These are phyloP conservation scores for Naganishia friedmannii DNA, from an alignment of 768 basidiomycete species.

Conservation along the genomic window DNA sequence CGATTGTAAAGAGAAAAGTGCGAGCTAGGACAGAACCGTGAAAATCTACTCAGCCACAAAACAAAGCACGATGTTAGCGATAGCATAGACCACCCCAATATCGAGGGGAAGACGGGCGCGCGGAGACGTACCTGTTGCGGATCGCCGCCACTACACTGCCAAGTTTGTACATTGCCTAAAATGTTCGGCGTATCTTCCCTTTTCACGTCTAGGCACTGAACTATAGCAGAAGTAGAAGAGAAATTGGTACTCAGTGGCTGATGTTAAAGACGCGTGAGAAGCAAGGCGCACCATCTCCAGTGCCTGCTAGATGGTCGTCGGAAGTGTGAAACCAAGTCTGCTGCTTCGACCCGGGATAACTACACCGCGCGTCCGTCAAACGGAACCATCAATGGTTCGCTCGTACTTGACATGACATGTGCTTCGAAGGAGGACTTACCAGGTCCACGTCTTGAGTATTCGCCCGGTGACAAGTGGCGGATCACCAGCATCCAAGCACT, in stretches of 20 bases:
- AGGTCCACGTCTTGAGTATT: constrained; percentile 28
- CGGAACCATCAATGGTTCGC: neutral
- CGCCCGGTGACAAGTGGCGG: constrained; percentile 13
- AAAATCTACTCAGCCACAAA: too few relatives aligned
- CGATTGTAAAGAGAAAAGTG: too few relatives aligned
- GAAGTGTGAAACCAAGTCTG: constrained; percentile 13
- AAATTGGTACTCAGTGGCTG: too few relatives aligned
- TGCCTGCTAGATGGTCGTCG: constrained; percentile 16
- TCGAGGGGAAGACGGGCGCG: too few relatives aligned
- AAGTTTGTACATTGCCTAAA: constrained; percentile 21
- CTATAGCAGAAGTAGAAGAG: neutral
- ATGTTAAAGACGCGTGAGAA: too few relatives aligned
- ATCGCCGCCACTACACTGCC: constrained; percentile 26
- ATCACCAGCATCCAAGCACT: constrained; percentile 27
- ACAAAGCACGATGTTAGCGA: too few relatives aligned
- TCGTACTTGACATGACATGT: neutral
- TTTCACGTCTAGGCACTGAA: constrained; percentile 22
- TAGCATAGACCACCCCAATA: too few relatives aligned
- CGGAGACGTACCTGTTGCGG: constrained; percentile 27
- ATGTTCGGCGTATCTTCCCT: neutral
- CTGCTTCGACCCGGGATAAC: constrained; percentile 10
- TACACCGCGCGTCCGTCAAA: neutral
- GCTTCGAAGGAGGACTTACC: too few relatives aligned
- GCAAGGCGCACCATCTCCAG: neutral
- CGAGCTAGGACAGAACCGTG: too few relatives aligned